These are phyloP conservation scores for Curvularia sp. DNA, from an alignment of 2,329 filamentous ascomycete genomes.

Conservation along the genomic window DNA sequence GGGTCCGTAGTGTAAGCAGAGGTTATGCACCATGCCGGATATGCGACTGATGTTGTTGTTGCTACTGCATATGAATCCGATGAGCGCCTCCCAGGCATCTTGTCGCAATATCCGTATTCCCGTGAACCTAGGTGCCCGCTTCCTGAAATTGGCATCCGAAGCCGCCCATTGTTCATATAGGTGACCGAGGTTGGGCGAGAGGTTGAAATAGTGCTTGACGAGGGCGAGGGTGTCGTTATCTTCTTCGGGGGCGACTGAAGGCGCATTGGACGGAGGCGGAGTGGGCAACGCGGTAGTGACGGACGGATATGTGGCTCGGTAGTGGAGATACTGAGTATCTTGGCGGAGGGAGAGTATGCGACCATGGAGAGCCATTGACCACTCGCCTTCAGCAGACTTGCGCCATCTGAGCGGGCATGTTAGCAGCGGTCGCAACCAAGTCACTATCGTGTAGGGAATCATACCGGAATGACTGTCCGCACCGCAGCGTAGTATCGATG, in stretches of 20 bases:
- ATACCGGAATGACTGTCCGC: slow-evolving; percentile 88
- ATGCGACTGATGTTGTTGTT: slow-evolving; percentile 98
- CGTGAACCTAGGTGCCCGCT: slow-evolving; percentile 83
- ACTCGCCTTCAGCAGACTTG: slow-evolving; percentile 79
- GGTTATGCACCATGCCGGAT: slow-evolving; percentile 93
- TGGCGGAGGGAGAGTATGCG: slow-evolving; percentile 86
- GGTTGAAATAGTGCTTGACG: slow-evolving; percentile 84
- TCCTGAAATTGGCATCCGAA: slow-evolving; percentile 85
- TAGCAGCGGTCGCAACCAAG: slow-evolving; percentile 13
- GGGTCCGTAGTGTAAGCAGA: slow-evolving; percentile 85
- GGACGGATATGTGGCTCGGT: slow-evolving; percentile 70
- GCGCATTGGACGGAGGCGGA: slow-evolving; percentile 50
- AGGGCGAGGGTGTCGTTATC: slow-evolving; percentile 81
- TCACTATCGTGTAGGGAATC: not conserved
- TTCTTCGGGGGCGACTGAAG: slow-evolving; percentile 41
- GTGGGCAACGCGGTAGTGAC: slow-evolving; percentile 46
- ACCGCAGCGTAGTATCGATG: slow-evolving; percentile 91
- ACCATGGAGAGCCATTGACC: slow-evolving; percentile 87
- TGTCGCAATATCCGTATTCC: slow-evolving; percentile 93
- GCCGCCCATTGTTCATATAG: slow-evolving; percentile 89
- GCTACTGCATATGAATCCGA: slow-evolving; percentile 97
- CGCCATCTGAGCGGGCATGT: slow-evolving; percentile 70
- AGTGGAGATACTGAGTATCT: slow-evolving; percentile 79
- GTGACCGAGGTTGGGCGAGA: slow-evolving; percentile 74
- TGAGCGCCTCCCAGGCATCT: slow-evolving; percentile 92